Conservation (phyloP, 441 rosid genomes). For the Viola pubescens region DNA sequence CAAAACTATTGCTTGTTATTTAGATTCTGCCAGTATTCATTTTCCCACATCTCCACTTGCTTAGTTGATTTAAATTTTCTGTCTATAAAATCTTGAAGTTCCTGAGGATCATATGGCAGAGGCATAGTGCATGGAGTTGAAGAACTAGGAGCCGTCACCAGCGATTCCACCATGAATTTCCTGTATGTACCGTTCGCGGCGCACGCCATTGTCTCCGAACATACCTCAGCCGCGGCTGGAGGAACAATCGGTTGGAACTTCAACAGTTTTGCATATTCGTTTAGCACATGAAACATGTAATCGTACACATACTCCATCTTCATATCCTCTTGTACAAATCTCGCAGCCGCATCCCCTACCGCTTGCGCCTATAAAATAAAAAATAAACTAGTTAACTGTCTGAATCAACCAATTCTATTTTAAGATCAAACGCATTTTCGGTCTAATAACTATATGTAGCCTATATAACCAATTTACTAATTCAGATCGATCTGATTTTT, state of each 20-base stretch:
- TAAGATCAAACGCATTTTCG: not conserved
- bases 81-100: constrained; percentile 26
- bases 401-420: not conserved
- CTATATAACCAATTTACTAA: no score
- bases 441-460: no score
- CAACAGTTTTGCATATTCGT: constrained; percentile 39
- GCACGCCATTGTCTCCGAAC: constrained; percentile 35
- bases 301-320: constrained; percentile 39
- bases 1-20: not conserved
- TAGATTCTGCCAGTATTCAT: not conserved
- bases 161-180: constrained; percentile 31
- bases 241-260: constrained; percentile 33
- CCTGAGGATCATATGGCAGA: constrained; percentile 32
- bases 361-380: constrained; percentile 24
- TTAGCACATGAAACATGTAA: constrained; percentile 46
- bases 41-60: constrained; percentile 56
- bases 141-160: constrained; percentile 32
- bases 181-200: constrained; percentile 10
- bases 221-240: constrained; percentile 22
- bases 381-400: not conserved
- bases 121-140: constrained; percentile 34
- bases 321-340: constrained; percentile 25
- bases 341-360: constrained; percentile 34
- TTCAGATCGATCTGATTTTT: no score
- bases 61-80: constrained; percentile 29